Conservation (phyloP, 78 protist genomes). For the Chrysochromulina tobinii region DNA sequence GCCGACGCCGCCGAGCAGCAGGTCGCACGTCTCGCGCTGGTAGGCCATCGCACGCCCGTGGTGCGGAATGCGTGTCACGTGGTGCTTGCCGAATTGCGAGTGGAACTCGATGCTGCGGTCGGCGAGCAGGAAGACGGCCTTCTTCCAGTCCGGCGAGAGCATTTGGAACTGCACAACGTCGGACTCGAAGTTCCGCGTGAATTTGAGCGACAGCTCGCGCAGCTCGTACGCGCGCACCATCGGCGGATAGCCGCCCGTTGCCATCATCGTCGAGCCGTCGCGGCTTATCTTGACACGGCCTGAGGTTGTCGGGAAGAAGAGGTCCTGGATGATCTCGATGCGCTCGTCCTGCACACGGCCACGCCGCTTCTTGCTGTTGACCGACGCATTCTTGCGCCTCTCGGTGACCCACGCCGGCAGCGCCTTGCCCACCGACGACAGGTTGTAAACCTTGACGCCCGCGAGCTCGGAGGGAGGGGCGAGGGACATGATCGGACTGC, state of each 20-base stretch:
- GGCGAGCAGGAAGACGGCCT: constrained; percentile 75
- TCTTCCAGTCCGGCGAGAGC: constrained; percentile 89
- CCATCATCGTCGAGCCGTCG: constrained; percentile 78
- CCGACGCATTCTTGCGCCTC: not conserved
- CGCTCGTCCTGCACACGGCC: constrained; percentile 36
- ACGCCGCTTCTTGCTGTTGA: not conserved
- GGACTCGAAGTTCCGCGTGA: constrained; percentile 77
- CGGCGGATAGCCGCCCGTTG: constrained; percentile 79
- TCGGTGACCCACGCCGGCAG: constrained; percentile 26
- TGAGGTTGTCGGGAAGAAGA: constrained; percentile 83
- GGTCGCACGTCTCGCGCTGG: constrained; percentile 70
- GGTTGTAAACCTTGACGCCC: not conserved
- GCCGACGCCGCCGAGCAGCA: constrained; percentile 48
- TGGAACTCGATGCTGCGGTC: constrained; percentile 89
- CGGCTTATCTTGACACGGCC: constrained; percentile 52
- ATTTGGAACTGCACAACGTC: constrained; percentile 70
- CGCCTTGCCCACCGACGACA: constrained; percentile 35
- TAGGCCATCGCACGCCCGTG: constrained; percentile 88
- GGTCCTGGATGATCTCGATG: constrained; percentile 93
- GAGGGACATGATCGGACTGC: no score
- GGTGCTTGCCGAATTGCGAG: constrained; percentile 82
- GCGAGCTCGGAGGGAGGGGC: not conserved
- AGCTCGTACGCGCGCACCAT: constrained; percentile 85
- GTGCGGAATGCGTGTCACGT: constrained; percentile 77
- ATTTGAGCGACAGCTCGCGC: constrained; percentile 82